Evolutionary conservation across 2,329 filamentous ascomycete genomes (phyloP).

Genomic region (Dendryphion nanum): DNA sequence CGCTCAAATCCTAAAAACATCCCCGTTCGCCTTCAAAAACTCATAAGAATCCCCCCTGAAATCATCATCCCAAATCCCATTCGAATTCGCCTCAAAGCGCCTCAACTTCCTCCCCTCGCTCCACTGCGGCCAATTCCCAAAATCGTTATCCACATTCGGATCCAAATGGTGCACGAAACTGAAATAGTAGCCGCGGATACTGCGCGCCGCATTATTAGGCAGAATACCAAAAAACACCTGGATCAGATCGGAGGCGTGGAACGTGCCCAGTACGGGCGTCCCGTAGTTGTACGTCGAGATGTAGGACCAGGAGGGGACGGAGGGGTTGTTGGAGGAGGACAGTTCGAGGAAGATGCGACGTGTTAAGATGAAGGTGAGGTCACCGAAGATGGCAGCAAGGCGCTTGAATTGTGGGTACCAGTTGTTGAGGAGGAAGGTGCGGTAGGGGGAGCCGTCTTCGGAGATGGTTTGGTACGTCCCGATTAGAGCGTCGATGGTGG

Average conservation of each 20-base stretch:
- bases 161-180: slow-evolving; percentile 70
- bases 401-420: slow-evolving; percentile 77
- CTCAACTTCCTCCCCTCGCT: slow-evolving; percentile 50
- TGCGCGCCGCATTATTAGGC: slow-evolving; percentile 60
- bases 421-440: slow-evolving; percentile 66
- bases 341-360: slow-evolving; percentile 62
- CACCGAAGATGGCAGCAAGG: slow-evolving; percentile 71
- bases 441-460: slow-evolving; percentile 67
- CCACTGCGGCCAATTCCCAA: slow-evolving; percentile 57
- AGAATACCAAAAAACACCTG: slow-evolving; percentile 66
- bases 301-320: slow-evolving; percentile 71
- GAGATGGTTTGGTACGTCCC: slow-evolving; percentile 59
- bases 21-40: slow-evolving; percentile 37
- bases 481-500: slow-evolving; percentile 57
- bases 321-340: slow-evolving; percentile 49
- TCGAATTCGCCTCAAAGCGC: slow-evolving; percentile 44
- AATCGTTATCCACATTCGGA: slow-evolving; percentile 58
- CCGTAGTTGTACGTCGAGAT: slow-evolving; percentile 70
- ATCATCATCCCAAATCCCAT: slow-evolving; percentile 45
- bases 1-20: slow-evolving; percentile 15
- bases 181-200: slow-evolving; percentile 68
- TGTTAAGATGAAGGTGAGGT: slow-evolving; percentile 71
- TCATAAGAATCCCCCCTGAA: slow-evolving; percentile 49
- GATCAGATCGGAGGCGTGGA: slow-evolving; percentile 69
- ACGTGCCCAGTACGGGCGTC: slow-evolving; percentile 71